These are phyloP conservation scores for Termitomyces sp. DNA, from an alignment of 1,284 basidiomycete species.

Conservation along the genomic window DNA sequence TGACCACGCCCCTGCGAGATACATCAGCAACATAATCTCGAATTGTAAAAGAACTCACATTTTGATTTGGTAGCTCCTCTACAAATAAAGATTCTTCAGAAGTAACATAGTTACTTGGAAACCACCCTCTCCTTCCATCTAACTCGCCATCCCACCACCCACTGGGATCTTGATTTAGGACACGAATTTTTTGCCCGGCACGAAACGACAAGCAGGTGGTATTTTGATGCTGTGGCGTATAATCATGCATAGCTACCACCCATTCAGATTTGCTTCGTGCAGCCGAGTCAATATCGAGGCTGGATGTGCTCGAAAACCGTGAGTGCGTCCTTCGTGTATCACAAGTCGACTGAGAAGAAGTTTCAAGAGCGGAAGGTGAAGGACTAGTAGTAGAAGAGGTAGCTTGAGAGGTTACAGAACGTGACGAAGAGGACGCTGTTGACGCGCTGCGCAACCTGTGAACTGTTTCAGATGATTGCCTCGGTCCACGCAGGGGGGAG, in stretches of 20 bases:
- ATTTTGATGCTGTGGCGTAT: conserved; percentile 64
- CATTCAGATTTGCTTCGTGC: conserved; percentile 49
- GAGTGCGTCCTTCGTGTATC: conserved; percentile 20
- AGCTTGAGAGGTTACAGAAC: conserved; percentile 47
- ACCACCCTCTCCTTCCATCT: conserved; percentile 89
- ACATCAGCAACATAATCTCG: conserved; percentile 1
- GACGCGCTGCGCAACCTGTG: conserved; percentile 44
- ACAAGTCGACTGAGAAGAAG: conserved; percentile 25
- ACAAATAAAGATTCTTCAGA: conserved; percentile 45
- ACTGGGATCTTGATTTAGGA: conserved; percentile 80
- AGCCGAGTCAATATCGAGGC: conserved; percentile 38
- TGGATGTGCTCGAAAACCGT: conserved; percentile 31
- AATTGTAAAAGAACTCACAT: conserved; percentile 32
- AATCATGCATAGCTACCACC: conserved; percentile 88
- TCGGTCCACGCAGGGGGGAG: conserved; percentile 26
- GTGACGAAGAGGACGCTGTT: conserved; percentile 51
- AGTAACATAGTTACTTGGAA: conserved; percentile 90
- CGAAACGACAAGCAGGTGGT: conserved; percentile 85
- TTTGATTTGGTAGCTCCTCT: conserved; percentile 44
- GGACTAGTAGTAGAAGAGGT: conserved; percentile 39
- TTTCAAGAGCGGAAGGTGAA: conserved; percentile 45
- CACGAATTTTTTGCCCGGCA: conserved; percentile 87
- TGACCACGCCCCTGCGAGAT: conserved; percentile 30
- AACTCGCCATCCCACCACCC: conserved; percentile 99
- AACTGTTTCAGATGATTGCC: conserved; percentile 17